phyloP scores from a whole-genome alignment of 1,284 basidiomycete species.

The Takashimella tepidaria region DNA sequence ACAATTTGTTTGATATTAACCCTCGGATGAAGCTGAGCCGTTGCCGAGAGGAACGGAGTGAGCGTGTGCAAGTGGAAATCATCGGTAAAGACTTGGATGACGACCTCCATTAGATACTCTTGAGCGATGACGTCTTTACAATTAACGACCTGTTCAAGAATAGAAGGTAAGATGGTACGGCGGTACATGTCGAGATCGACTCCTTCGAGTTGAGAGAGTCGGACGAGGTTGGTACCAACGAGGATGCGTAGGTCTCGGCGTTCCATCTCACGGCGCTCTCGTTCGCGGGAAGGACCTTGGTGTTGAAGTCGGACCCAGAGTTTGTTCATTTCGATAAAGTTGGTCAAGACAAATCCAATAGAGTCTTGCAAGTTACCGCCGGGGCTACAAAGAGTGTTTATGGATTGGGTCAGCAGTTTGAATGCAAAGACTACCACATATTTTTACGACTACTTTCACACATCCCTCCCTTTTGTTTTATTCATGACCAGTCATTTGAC shows the following conservation, averaged over 20 bases:
- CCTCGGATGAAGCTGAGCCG: conserved; percentile 87
- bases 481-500: no score
- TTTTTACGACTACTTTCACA: no score
- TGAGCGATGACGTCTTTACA: conserved; percentile 97
- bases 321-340: conserved; percentile 99
- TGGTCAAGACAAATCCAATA: conserved; percentile 87
- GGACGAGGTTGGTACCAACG: conserved; percentile 91
- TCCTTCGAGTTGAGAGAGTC: conserved; percentile 85
- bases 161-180: conserved; percentile 72
- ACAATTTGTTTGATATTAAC: conserved; percentile 97
- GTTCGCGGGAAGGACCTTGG: conserved; percentile 87
- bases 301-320: conserved; percentile 96
- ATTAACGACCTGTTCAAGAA: conserved; percentile 90
- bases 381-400: conserved; percentile 54
- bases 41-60: conserved; percentile 85
- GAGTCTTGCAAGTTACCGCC: conserved; percentile 85
- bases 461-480: no score
- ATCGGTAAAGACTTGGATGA: conserved; percentile 96
- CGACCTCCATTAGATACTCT: conserved; percentile 96
- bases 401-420: background rate
- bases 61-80: conserved; percentile 92
- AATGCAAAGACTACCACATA: no score
- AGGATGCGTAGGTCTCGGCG: conserved; percentile 85
- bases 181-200: conserved; percentile 89
- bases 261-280: conserved; percentile 92